phyloP scores from a whole-genome alignment of 108 stramenopile species.

The Stephanodiscus triporus region DNA sequence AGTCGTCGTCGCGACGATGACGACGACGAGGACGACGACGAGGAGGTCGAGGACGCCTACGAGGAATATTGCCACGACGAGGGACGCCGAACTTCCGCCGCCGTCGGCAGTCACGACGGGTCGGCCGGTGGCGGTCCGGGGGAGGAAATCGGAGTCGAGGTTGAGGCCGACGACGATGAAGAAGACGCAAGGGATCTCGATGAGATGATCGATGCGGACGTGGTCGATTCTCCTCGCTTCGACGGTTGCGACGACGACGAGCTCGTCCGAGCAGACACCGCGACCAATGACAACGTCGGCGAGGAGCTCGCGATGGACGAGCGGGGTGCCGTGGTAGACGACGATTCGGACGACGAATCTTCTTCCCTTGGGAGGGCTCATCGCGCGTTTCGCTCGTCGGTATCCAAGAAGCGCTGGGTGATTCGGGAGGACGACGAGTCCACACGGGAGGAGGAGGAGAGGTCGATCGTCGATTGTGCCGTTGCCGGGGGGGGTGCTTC shows the following conservation, averaged over 20 bases:
- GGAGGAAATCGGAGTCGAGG: background rate
- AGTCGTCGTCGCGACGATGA: background rate
- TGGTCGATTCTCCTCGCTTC: background rate
- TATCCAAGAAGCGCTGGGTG: background rate
- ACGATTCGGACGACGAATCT: background rate
- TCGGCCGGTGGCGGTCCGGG: background rate
- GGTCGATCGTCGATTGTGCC: background rate
- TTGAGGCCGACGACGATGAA: background rate
- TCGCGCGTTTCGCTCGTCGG: background rate
- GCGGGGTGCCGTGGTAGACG: background rate
- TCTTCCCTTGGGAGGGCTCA: background rate
- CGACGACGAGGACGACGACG: conserved; percentile 1
- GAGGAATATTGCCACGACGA: background rate
- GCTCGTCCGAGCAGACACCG: background rate
- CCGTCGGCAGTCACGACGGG: background rate
- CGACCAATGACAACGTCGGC: background rate
- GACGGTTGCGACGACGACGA: background rate
- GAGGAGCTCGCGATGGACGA: background rate
- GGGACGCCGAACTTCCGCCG: background rate
- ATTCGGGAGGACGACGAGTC: conserved; percentile 1
- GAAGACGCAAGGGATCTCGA: background rate
- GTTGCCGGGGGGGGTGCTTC: too few species aligned
- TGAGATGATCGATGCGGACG: background rate
- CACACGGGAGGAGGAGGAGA: background rate
- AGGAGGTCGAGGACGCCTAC: background rate